Evolutionary conservation across 352 stramenopile genomes (phyloP).

Genomic region (Phytophthora lateralis): DNA sequence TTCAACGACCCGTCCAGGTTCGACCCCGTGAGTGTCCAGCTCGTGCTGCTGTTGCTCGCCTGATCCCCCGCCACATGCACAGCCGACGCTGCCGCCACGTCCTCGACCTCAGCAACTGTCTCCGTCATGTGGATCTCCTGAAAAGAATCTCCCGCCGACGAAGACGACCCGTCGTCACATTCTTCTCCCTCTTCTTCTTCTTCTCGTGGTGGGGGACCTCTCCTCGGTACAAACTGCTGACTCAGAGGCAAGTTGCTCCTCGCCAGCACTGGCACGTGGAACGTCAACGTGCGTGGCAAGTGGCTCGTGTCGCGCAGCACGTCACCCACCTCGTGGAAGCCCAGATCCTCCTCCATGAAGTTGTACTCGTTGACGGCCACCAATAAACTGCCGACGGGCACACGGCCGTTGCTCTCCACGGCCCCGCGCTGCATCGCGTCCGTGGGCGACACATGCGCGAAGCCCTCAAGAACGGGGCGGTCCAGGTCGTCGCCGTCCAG

Average conservation of each 20-base stretch:
- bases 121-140: constrained; percentile 27
- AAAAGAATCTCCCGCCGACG: constrained; percentile 24
- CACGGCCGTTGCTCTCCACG: constrained; percentile 51
- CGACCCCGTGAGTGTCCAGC: constrained; percentile 25
- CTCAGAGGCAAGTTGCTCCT: constrained; percentile 24
- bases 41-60: constrained; percentile 16
- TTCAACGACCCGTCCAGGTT: constrained; percentile 15
- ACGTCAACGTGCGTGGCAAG: constrained; percentile 43
- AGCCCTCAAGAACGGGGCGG: constrained; percentile 60
- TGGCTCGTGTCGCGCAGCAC: constrained; percentile 61
- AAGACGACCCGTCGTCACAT: constrained; percentile 17
- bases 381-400: constrained; percentile 54
- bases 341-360: constrained; percentile 40
- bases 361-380: constrained; percentile 68
- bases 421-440: constrained; percentile 38
- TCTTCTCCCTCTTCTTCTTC: constrained; percentile 9
- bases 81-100: neutral
- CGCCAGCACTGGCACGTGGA: constrained; percentile 41
- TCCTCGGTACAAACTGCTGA: constrained; percentile 29
- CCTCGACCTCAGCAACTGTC: neutral
- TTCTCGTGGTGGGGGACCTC: constrained; percentile 17
- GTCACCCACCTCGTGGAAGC: constrained; percentile 46
- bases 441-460: constrained; percentile 31
- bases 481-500: constrained; percentile 49
- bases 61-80: constrained; percentile 21